A percentile compares a stretch with the other conserved stretches of the same genome.
These are phyloP conservation scores for Endoconidiophora polonica DNA, from an alignment of 2,329 filamentous ascomycete species.

Conservation along the genomic window DNA sequence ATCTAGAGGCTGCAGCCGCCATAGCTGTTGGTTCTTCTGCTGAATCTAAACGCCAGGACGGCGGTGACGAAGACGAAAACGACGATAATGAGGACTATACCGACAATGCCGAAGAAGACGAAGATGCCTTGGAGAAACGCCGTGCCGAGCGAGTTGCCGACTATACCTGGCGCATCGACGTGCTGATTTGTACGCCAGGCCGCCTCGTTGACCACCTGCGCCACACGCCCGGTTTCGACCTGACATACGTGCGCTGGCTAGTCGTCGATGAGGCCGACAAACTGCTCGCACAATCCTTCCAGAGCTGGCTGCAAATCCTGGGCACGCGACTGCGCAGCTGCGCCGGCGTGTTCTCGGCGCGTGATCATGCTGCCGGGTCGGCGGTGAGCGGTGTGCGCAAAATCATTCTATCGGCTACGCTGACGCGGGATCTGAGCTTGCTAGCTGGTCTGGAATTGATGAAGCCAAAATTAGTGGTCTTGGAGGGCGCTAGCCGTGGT, in stretches of 20 bases:
- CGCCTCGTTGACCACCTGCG: conserved; percentile 81
- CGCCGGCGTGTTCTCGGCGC: conserved; percentile 13
- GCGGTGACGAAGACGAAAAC: conserved; percentile 19
- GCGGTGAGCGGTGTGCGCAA: conserved; percentile 48
- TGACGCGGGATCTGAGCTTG: conserved; percentile 73
- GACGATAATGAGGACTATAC: conserved; percentile 19
- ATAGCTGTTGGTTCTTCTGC: too few species aligned
- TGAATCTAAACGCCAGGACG: conserved; percentile 28
- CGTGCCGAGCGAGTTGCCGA: conserved; percentile 47
- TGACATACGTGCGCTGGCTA: conserved; percentile 70
- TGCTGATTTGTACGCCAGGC: conserved; percentile 83
- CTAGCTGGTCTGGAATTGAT: conserved; percentile 56
- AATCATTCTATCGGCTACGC: conserved; percentile 76
- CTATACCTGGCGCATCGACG: conserved; percentile 59
- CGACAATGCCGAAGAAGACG: conserved; percentile 19
- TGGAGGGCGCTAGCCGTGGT: conserved; percentile 37
- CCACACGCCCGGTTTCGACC: conserved; percentile 63
- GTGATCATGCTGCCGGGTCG: conserved; percentile 31
- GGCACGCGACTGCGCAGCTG: conserved; percentile 35
- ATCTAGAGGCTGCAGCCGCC: conserved; percentile 35
- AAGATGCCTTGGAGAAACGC: conserved; percentile 26
- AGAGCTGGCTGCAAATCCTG: conserved; percentile 69
- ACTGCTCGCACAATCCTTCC: conserved; percentile 77
- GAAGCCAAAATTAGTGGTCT: conserved; percentile 58
- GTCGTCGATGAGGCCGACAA: conserved; percentile 91